A percentile compares a stretch with the other conserved stretches of the same genome.
These are phyloP conservation scores for Hysterangium stoloniferum DNA, from an alignment of 768 basidiomycete species.

Conservation along the genomic window DNA sequence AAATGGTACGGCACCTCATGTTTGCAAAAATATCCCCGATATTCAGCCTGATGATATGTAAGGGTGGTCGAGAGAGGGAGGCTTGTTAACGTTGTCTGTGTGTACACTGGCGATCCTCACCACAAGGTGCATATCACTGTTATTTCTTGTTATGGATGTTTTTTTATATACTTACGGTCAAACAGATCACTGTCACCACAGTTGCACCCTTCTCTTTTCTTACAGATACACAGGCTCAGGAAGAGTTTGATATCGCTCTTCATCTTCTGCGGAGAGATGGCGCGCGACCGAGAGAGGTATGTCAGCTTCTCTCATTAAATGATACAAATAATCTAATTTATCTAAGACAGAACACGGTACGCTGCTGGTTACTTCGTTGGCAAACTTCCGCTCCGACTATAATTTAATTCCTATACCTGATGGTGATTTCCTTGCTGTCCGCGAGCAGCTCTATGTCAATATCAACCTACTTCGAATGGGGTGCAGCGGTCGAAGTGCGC, in stretches of 20 bases:
- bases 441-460: constrained; percentile 69
- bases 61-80: constrained; percentile 66
- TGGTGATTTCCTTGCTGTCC: constrained; percentile 55
- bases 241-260: constrained; percentile 55
- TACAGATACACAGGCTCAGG: constrained; percentile 35
- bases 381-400: constrained; percentile 82
- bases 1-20: constrained; percentile 47
- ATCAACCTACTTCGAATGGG: constrained; percentile 82
- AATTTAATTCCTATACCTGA: constrained; percentile 74
- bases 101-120: constrained; percentile 67
- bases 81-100: constrained; percentile 53
- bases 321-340: not conserved
- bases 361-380: constrained; percentile 76
- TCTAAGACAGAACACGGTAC: constrained; percentile 54
- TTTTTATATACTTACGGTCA: not conserved
- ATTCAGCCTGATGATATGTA: constrained; percentile 11
- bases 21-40: constrained; percentile 5
- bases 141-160: constrained; percentile 3
- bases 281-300: constrained; percentile 64
- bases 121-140: constrained; percentile 41
- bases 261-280: constrained; percentile 58
- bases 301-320: constrained; percentile 6
- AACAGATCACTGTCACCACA: constrained; percentile 53
- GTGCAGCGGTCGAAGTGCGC: constrained; percentile 67
- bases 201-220: constrained; percentile 40